A percentile compares a stretch with the other conserved stretches of the same genome.
Conservation (phyloP, 2,329 filamentous ascomycete species). For the Spiromastix sp. region DNA sequence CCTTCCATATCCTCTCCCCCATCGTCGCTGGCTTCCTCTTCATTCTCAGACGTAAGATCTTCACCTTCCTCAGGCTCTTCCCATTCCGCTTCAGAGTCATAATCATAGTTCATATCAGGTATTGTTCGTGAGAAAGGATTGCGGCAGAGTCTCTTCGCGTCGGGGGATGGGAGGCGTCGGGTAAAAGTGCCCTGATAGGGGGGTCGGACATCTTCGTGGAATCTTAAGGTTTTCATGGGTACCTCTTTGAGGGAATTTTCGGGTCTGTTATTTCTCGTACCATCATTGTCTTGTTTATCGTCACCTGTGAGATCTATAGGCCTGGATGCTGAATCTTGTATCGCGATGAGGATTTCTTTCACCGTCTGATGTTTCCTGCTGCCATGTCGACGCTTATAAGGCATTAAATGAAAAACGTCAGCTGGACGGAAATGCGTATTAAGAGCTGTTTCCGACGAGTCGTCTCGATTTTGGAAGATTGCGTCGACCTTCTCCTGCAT, state of each 20-base stretch:
- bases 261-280: too few relatives aligned
- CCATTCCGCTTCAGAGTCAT: slow-evolving; percentile 58
- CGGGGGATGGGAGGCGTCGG: slow-evolving; percentile 30
- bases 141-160: slow-evolving; percentile 38
- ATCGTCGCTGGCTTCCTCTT: slow-evolving; percentile 50
- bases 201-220: slow-evolving; percentile 52
- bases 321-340: slow-evolving; percentile 36
- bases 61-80: slow-evolving; percentile 63
- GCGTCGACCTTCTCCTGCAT: slow-evolving; percentile 40
- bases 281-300: slow-evolving; percentile 16
- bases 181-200: slow-evolving; percentile 55
- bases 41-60: slow-evolving; percentile 53
- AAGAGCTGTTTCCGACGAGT: slow-evolving; percentile 8
- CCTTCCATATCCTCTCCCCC: slow-evolving; percentile 81
- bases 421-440: slow-evolving; percentile 20
- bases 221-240: slow-evolving; percentile 48
- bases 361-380: slow-evolving; percentile 36
- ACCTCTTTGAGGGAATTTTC: slow-evolving; percentile 37
- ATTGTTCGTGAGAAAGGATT: slow-evolving; percentile 44
- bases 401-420: slow-evolving; percentile 29
- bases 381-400: slow-evolving; percentile 24
- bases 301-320: slow-evolving; percentile 31
- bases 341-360: slow-evolving; percentile 49
- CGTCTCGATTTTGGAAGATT: slow-evolving; percentile 14
- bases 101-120: slow-evolving; percentile 51